These are phyloP conservation scores for Suhomyces taliae DNA, from an alignment of 1,139 yeast genomes.

Conservation along the genomic window DNA sequence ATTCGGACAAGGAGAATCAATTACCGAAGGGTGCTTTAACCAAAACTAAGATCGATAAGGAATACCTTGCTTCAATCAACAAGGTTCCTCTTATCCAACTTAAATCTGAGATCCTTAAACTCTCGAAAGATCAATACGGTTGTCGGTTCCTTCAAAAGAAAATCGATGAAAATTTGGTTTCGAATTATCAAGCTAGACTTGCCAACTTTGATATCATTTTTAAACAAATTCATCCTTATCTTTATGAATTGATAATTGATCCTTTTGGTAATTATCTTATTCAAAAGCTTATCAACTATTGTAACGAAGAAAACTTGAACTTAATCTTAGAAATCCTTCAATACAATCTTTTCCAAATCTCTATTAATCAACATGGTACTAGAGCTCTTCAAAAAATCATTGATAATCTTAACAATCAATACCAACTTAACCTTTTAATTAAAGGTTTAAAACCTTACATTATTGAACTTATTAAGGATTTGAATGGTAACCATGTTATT, in stretches of 20 bases:
- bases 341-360: conserved; percentile 43
- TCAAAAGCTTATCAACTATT: conserved; percentile 32
- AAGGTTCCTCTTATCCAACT: conserved; percentile 40
- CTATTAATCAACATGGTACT: conserved; percentile 48
- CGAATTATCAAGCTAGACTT: conserved; percentile 31
- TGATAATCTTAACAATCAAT: conserved; percentile 36
- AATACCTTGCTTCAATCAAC: conserved; percentile 37
- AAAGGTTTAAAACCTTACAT: conserved; percentile 57
- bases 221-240: conserved; percentile 35
- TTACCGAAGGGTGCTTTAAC: conserved; percentile 1
- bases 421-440: conserved; percentile 44
- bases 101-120: conserved; percentile 34
- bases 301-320: conserved; percentile 38
- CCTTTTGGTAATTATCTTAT: conserved; percentile 31
- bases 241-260: conserved; percentile 48
- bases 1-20: conserved; percentile 10
- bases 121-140: conserved; percentile 50
- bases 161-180: conserved; percentile 40
- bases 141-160: conserved; percentile 49
- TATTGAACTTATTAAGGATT: conserved; percentile 44
- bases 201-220: conserved; percentile 45
- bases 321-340: conserved; percentile 42
- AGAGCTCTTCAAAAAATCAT: conserved; percentile 49
- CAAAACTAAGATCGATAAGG: conserved; percentile 39
- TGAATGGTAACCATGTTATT: conserved; percentile 51